Base-by-base conservation (phyloP, 495 filamentous ascomycete genomes). In the Lichenothelia convexa region DNA sequence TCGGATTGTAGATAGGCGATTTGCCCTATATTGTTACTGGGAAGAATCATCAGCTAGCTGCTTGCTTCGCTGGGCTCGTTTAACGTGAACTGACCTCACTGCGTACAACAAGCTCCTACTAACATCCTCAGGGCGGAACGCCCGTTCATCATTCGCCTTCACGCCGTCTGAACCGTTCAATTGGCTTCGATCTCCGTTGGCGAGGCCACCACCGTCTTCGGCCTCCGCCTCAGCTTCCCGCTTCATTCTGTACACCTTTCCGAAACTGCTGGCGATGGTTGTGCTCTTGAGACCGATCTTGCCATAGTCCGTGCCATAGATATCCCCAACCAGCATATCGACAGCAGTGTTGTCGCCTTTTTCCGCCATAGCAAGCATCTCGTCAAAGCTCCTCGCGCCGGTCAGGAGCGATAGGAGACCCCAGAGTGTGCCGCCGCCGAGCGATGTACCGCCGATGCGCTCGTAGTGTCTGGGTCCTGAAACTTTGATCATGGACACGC, bases 401-500 rank as follows among this genome's bases (percentile, higher is more conserved):
- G 89, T 97, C 32, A 97, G 65, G 23, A 95, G 68, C 5, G 79
- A 81, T 35, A 97, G 70, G 19, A 97, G 61, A 2, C 89, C 89
- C 89, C 89, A 97, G 24, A 97, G 73, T 0, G 89, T 97, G 26
- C 89, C 89, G 26, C 89, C 89, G 18, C 89, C 89, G 2, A 97
- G 68, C 16, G 87, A 91, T 3, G 87, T 94, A 21, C 89, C 89
- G 16, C 91, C 89, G 18, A 97, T 83, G 46, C 89, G 80, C 50
- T 86, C 61, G 55, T 77, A 94, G 38, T 80, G 63, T 19, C 73
- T 70, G 15, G 85, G 85, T 0, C 85, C 86, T 1, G 80, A 87
- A 4, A 97, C 89, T 53, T 94, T 97, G 55, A 97, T 79, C 70
- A 97, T 94, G n/a, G 76, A 84, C 8, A 97, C 89, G 20, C 89